Evolutionary conservation across 2,329 filamentous ascomycete species (phyloP), one percentile per base, ranked within the genome.

Genomic region (Monosporascus ibericus): DNA sequence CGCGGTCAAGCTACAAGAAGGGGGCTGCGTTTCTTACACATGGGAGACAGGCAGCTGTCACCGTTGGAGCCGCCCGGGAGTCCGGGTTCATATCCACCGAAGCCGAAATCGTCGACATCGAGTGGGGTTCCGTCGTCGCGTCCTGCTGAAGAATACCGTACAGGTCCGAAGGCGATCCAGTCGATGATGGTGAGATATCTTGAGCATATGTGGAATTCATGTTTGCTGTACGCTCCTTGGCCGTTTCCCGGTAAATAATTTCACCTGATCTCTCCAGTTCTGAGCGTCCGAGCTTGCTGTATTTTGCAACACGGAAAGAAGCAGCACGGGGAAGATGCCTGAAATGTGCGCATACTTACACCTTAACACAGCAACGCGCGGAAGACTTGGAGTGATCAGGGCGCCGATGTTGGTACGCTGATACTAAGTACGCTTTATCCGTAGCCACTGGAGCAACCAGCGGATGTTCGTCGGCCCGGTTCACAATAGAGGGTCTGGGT

Each of bases 41-140:
- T 52, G 75, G 74, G 46, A 82, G 68, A 62, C 79, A 82, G 24
- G 79, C 79, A 30, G 79, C 77, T 47, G 78, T 72, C 51, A 77
- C 68, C 30, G 71, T 66, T 48, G 70, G 61, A 58, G 63, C 56
- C 30, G 57, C 55, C 47, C 61, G 60, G 30, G 61, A 53, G 52
- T 65, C 63, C 40, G 52, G 48, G 46, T 44, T 53, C 42, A 30
- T 25, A 15, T 22, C 39, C 38, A 49, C 54, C 44, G 59, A 56
- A 49, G 49, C 34, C 47, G 54, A 46, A 42, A 48, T 48, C 49
- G 50, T 47, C 48, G 55, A 51, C 49, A 54, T 55, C 15, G 52
- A 52, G 57, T 58, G 57, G 54, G 57, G 55, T 52, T 46, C 42
- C 14, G 42, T 46, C 18, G 15, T 30, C 14, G 42, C 14, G 24